phyloP scores from a whole-genome alignment of 2,329 filamentous ascomycete species.

The Trichoderma sp. region DNA sequence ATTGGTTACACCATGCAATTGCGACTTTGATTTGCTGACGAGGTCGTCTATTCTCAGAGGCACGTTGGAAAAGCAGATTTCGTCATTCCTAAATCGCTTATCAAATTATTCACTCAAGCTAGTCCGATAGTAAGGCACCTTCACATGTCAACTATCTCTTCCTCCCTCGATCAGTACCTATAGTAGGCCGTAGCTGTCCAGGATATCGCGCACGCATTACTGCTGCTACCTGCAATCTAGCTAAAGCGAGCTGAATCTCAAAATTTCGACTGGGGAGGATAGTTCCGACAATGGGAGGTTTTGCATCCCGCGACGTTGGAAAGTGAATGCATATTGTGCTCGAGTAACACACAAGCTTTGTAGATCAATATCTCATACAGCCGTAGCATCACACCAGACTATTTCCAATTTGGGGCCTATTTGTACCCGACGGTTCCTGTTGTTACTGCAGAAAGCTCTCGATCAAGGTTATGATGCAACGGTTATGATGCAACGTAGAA shows the following conservation, averaged over 20 bases:
- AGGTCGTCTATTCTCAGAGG: not conserved
- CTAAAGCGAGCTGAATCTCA: not conserved
- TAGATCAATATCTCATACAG: not conserved
- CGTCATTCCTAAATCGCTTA: not conserved
- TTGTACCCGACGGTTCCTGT: not conserved
- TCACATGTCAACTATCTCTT: slow-evolving; percentile 10
- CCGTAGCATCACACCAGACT: not conserved
- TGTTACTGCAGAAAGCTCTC: not conserved
- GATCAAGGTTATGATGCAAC: no score
- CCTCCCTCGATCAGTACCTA: not conserved
- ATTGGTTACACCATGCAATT: not conserved
- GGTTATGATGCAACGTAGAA: not conserved
- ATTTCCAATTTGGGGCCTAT: not conserved
- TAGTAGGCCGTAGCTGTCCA: not conserved
- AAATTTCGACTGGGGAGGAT: not conserved
- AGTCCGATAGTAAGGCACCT: not conserved
- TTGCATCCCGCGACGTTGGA: not conserved
- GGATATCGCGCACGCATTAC: slow-evolving; percentile 4
- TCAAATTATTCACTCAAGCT: not conserved
- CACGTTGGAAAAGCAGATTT: not conserved
- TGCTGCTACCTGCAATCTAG: not conserved
- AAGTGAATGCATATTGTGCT: not conserved
- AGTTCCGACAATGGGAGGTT: not conserved
- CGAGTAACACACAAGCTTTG: not conserved
- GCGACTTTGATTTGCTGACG: not conserved